Evolutionary conservation across 805 yeast genomes (phyloP).

Genomic region (Saccharomycopsis capsularis): DNA sequence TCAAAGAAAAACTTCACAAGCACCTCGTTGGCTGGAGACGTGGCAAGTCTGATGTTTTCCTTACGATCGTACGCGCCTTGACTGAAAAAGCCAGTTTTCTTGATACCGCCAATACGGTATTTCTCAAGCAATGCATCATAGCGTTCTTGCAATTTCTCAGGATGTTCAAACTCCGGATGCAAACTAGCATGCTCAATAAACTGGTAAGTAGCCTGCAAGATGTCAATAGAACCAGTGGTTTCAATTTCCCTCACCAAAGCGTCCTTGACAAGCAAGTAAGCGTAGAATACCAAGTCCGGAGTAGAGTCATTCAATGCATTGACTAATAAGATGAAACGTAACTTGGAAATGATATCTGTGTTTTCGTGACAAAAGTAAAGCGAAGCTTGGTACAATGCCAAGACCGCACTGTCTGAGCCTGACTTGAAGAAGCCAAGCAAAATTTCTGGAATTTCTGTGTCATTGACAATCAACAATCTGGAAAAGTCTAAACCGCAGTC

Average conservation of each 20-base stretch:
- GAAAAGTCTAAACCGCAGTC: slow-evolving; percentile 6
- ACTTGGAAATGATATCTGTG: slow-evolving; percentile 8
- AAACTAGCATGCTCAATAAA: neutral
- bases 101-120: slow-evolving; percentile 3
- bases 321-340: slow-evolving; percentile 9
- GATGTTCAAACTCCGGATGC: slow-evolving; percentile 6
- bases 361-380: slow-evolving; percentile 5
- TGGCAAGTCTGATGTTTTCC: slow-evolving; percentile 9
- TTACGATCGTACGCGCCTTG: slow-evolving; percentile 3
- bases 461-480: neutral
- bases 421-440: slow-evolving; percentile 13
- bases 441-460: slow-evolving; percentile 11
- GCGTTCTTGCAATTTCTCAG: slow-evolving; percentile 2
- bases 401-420: slow-evolving; percentile 10
- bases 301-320: slow-evolving; percentile 8
- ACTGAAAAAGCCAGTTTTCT: neutral
- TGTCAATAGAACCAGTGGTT: slow-evolving; percentile 10
- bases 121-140: slow-evolving; percentile 3
- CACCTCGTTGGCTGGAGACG: slow-evolving; percentile 3
- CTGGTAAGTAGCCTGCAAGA: slow-evolving; percentile 7
- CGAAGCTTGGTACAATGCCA: slow-evolving; percentile 11
- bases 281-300: slow-evolving; percentile 16
- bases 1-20: slow-evolving; percentile 9
- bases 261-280: slow-evolving; percentile 7
- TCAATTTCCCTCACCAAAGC: slow-evolving; percentile 14